Conservation (phyloP, 176 grass and related monocot species). For the Hordeum marinum region DNA sequence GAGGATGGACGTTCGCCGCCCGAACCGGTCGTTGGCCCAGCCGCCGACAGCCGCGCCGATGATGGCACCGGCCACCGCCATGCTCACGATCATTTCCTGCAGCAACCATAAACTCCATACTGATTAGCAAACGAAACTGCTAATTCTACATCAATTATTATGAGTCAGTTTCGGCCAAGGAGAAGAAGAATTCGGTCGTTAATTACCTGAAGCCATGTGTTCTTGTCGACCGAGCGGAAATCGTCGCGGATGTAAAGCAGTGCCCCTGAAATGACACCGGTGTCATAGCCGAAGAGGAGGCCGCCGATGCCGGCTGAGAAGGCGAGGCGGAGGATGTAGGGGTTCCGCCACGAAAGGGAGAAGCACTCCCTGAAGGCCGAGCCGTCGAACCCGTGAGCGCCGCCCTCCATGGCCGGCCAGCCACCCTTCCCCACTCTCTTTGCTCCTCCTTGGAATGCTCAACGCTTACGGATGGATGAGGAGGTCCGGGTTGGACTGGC, state of each 20-base stretch:
- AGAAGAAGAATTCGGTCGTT: not conserved
- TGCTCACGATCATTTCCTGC: constrained; percentile 87
- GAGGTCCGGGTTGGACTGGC: not conserved
- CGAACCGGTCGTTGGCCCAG: constrained; percentile 70
- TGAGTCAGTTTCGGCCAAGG: not conserved
- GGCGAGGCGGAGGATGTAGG: constrained; percentile 74
- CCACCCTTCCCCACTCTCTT: not conserved
- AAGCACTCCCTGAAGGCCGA: constrained; percentile 78
- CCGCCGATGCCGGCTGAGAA: constrained; percentile 90
- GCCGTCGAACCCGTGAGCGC: constrained; percentile 53
- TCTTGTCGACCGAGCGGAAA: constrained; percentile 67
- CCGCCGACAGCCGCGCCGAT: constrained; percentile 76
- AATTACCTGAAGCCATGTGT: constrained; percentile 71
- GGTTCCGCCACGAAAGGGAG: constrained; percentile 67
- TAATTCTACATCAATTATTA: not conserved
- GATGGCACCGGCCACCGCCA: constrained; percentile 81
- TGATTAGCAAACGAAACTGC: not conserved
- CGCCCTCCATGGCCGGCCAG: constrained; percentile 53
- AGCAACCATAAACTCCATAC: not conserved
- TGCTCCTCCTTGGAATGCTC: constrained; percentile 18
- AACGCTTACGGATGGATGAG: constrained; percentile 2
- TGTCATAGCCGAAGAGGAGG: constrained; percentile 89
- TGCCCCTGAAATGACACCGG: constrained; percentile 83
- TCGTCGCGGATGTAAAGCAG: constrained; percentile 89
- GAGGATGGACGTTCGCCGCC: constrained; percentile 57